Evolutionary conservation across 768 basidiomycete genomes (phyloP).

Genomic region (Mycena alexandri): DNA sequence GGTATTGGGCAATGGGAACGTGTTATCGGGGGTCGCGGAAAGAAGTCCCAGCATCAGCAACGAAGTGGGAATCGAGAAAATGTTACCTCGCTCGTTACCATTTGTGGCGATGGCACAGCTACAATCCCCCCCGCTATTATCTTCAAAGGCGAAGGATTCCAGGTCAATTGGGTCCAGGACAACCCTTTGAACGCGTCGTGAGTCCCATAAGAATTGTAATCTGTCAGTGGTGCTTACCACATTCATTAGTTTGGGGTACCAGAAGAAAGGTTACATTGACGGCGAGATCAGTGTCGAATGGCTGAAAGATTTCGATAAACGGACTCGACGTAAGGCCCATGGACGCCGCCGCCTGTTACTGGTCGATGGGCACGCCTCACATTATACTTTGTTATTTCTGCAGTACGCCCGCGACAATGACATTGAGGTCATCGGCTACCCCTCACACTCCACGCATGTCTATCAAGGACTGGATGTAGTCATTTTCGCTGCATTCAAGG

Average conservation of each 20-base stretch:
- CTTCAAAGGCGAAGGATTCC: constrained; percentile 1
- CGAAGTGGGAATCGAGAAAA: not conserved
- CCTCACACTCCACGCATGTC: constrained; percentile 51
- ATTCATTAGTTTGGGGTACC: constrained; percentile 32
- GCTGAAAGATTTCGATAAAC: constrained; percentile 50
- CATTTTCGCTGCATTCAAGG: constrained; percentile 45
- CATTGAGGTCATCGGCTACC: constrained; percentile 53
- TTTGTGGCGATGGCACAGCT: not conserved
- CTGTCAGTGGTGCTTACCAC: not conserved
- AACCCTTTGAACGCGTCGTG: not conserved
- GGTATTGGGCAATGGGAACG: not conserved
- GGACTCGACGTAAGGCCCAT: constrained; percentile 41
- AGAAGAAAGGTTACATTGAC: constrained; percentile 51
- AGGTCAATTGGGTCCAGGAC: not conserved
- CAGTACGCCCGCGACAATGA: constrained; percentile 6
- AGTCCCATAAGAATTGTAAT: too few relatives aligned
- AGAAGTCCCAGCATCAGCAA: not conserved
- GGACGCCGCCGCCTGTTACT: constrained; percentile 5
- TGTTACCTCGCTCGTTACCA: not conserved
- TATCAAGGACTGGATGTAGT: constrained; percentile 51
- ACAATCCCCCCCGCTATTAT: not conserved
- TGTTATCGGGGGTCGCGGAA: constrained; percentile 46
- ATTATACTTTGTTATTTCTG: constrained; percentile 1
- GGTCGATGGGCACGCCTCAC: constrained; percentile 14
- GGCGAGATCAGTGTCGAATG: constrained; percentile 52